Base-by-base conservation (phyloP, 768 basidiomycete genomes). In the Favolaschia claudopus region DNA sequence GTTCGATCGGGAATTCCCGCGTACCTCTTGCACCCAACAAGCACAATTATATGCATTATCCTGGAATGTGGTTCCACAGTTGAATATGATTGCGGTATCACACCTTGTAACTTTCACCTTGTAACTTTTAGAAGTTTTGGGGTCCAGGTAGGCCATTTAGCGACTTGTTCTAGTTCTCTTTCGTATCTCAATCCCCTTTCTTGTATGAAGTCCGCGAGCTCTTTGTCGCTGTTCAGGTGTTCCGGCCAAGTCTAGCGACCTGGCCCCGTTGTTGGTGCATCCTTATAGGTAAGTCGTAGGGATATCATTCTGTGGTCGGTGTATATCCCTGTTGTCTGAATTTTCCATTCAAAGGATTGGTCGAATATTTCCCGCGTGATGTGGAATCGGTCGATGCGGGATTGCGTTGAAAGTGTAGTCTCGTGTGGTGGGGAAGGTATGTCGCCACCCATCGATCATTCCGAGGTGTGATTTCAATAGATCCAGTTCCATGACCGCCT, bases 351-450 rank as follows among this genome's bases (percentile, higher is more conserved):
- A 17, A 32, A 33, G 2, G 63, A 48, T 0, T 19, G 40, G 7
- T 60, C 9, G 8, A 59, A 38, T 0, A 70, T 12, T 5, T 44
- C 20, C 1, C 59, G 28, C 9, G 57, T 67, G 0, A 69, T 24
- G 37, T 78, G 78, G 32, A 80, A 76, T n/a, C 75, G 45, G 60
- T 80, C 75, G 9, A 79, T 69, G 6, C 75, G 50, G 1, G 77
- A 76, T 24, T 72, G 65, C n/a, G 57, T 36, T 3, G 67, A 59
- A 76, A 1, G 79, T 74, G 50, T 66, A 79, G 5, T 19, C 55
- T 12, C 38, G 57, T 2, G 29, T 58, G 0, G 59, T 43, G 0
- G 73, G 72, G 67, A 66, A 61, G 10, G 61, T 63, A 0, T 43
- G 15, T 37, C 76, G 27, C 77, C 78, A 81, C 1, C 78, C 74